Evolutionary conservation across 495 filamentous ascomycete species (phyloP), one percentile per base, ranked within the genome.

Genomic region (Hypoxylon cercidicola): DNA sequence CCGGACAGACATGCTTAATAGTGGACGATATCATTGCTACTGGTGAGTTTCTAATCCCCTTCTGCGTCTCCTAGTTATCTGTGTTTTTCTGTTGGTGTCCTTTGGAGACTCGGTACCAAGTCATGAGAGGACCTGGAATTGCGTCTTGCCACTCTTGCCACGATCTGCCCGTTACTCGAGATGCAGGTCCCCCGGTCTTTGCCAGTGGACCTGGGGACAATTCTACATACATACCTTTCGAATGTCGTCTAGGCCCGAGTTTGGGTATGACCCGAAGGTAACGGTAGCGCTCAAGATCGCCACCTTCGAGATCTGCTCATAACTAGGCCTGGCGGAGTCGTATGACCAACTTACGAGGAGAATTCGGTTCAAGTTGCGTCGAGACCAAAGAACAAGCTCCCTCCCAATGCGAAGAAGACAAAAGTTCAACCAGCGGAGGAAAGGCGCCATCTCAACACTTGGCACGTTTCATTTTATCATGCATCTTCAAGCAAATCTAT

Each of bases 1-100:
- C 85, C 37, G 96, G 93, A 16, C 92, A 97, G 84, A 89, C 87
- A 73, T 94, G 97, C 16, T 77, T 99, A 61, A 84, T 99, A 48
- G 90, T 99, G 40, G 95, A 99, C 74, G 95, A 99, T 75, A 94
- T 99, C 70, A 98, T 99, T 78, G 95, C 95, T 32, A 99, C 95
- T 62, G 95, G 95, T 96, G 83, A 75, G 88, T 76, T 28, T 28
- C 18, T 34, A 62, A 53, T 48, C 20, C 30, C 63, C 16, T 37
- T 47, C 28, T 63, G 28, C 50, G 23, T 46, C 21, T 37, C 18
- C 52, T 16, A 34, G 21, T 46, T 18, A 30, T 16, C 25, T 43
- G 57, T 23, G 53, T 19, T 68, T 59, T 62, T 60, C 55, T 48
- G 25, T 23, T 37, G 32, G 21, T 8, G 16, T 37, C 19, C 23